Evolutionary conservation across 495 filamentous ascomycete genomes (phyloP), one percentile per base, ranked within the genome.

Genomic region (Penicillium silybi): DNA sequence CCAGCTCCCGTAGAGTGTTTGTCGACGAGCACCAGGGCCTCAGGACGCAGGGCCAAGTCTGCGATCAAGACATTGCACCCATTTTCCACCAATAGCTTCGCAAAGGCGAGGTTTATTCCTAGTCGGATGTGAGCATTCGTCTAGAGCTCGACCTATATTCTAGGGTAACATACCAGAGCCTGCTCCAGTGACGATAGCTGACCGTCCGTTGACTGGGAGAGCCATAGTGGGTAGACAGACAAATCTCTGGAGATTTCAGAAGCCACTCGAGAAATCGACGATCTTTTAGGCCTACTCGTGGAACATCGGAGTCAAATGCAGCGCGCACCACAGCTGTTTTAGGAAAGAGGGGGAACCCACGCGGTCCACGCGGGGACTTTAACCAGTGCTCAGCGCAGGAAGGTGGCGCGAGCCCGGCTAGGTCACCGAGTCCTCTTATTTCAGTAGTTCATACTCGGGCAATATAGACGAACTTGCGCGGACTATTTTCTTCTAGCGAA

Each of bases 161-260:
- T 9, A 38, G 29, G 19, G 6, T 26, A 17, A 63, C 68, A 47
- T 70, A 84, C 85, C 85, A 46, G 85, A 88, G 48, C 85, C 85
- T 37, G 82, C 85, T 6, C 85, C 85, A 23, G 85, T 89, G 18
- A 88, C 69, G 48, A 89, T 82, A n/a, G 85, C 85, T 35, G 76
- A 76, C 68, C 82, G 84, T 41, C 82, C 84, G 45, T 75, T 50
- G 10, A 87, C 77, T 11, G 75, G 73, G 48, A 79, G 45, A 13
- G 74, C 63, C 69, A 73, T 73, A n/a, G 17, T 59, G 49, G 20
- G 44, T 17, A 45, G n/a, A n/a, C 32, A 45, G n/a, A 23, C 18
- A 26, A 48, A 11, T 19, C 26, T 35, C 20, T 9, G 35, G 20
- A 7, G 27, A 7, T 37, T 16, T 27, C 2, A 6, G 20, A 15